phyloP scores from a whole-genome alignment of 768 basidiomycete species.

The Mycena crocata region DNA sequence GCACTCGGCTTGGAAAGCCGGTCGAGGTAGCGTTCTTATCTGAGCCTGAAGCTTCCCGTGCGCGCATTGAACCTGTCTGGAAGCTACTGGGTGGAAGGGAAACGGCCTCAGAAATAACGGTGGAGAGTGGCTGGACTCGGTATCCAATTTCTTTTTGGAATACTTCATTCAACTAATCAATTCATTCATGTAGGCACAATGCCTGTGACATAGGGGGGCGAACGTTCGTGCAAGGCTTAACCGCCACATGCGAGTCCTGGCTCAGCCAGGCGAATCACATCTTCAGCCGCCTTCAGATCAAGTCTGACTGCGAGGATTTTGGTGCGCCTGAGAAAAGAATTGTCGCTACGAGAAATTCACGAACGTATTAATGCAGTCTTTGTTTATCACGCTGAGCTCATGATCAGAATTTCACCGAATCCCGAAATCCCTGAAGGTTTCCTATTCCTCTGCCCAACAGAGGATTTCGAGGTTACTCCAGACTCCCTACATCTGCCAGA shows the following conservation, averaged over 20 bases:
- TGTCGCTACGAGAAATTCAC: not conserved
- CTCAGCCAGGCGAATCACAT: slow-evolving; percentile 11
- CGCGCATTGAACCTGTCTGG: not conserved
- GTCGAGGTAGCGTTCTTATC: not conserved
- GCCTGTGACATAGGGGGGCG: not conserved
- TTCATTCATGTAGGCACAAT: not conserved
- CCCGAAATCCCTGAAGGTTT: not conserved
- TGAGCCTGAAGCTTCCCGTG: not conserved
- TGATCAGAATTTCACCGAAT: not conserved
- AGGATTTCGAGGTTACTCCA: not conserved
- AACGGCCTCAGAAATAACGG: not conserved
- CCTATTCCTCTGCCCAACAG: slow-evolving; percentile 8
- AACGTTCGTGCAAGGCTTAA: not conserved
- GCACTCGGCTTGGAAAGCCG: not conserved
- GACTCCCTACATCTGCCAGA: slow-evolving; percentile 1
- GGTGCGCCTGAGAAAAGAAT: not conserved
- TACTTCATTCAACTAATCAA: not conserved
- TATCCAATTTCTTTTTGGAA: not conserved
- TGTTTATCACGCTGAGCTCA: not conserved
- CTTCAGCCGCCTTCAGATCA: slow-evolving; percentile 2
- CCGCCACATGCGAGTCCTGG: not conserved
- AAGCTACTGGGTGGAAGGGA: not conserved
- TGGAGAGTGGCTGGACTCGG: slow-evolving; percentile 3
- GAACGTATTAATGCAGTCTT: not conserved
- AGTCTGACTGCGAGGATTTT: not conserved